These are phyloP conservation scores for Botryotinia narcissicola DNA, from an alignment of 2,329 filamentous ascomycete genomes.

Conservation along the genomic window DNA sequence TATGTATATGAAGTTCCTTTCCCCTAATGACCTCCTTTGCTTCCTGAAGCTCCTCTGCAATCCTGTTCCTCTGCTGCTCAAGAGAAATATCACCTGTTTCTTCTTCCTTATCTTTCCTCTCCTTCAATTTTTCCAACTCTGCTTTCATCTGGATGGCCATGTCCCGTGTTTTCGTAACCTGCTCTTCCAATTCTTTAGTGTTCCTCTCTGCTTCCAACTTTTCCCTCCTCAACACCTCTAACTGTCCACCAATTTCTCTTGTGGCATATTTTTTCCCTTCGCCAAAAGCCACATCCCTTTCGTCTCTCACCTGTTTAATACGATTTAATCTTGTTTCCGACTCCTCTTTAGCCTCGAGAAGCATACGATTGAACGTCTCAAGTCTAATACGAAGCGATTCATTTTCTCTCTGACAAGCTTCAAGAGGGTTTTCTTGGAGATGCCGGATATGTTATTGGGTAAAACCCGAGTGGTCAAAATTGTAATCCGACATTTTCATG, in stretches of 20 bases:
- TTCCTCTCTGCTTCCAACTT: neutral
- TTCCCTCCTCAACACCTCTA: neutral
- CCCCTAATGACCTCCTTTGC: neutral
- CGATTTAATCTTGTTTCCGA: neutral
- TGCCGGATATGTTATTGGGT: neutral
- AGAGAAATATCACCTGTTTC: too few species aligned
- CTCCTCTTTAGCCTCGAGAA: neutral
- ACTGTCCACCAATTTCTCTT: neutral
- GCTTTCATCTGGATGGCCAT: neutral
- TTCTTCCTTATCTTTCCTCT: neutral
- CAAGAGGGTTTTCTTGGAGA: conserved; percentile 3
- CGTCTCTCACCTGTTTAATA: neutral
- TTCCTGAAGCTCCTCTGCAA: neutral
- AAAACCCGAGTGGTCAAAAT: conserved; percentile 1
- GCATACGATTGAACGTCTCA: conserved; percentile 1
- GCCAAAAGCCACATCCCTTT: neutral
- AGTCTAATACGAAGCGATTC: neutral
- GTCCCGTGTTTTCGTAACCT: neutral
- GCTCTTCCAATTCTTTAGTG: neutral
- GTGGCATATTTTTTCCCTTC: neutral
- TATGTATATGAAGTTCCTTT: neutral
- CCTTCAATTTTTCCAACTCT: neutral
- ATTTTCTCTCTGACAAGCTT: conserved; percentile 17
- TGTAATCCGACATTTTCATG: conserved; percentile 15
- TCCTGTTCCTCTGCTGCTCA: neutral